Conservation (phyloP, 345 rosid species). For the Jatropha curcas region DNA sequence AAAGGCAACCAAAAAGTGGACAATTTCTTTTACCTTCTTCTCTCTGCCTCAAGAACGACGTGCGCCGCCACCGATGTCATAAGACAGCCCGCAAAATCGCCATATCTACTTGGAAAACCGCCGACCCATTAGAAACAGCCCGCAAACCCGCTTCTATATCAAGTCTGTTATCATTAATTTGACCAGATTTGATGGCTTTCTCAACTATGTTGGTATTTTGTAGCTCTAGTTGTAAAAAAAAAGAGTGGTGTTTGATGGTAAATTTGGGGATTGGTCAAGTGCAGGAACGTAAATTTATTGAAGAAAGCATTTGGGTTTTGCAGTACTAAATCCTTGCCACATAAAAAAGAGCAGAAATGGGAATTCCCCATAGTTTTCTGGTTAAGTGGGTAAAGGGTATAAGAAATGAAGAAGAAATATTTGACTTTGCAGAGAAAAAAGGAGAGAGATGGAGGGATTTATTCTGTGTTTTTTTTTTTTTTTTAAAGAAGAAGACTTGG, state of each 20-base stretch:
- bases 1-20: too few species aligned
- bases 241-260: slow-evolving; percentile 36
- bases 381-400: background rate
- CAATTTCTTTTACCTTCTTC: too few species aligned
- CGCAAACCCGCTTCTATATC: slow-evolving; percentile 29
- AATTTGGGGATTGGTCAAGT: slow-evolving; percentile 42
- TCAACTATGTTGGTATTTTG: slow-evolving; percentile 70
- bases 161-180: background rate
- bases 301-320: slow-evolving; percentile 57
- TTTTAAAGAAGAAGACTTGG: too few species aligned
- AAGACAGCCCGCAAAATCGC: too few species aligned
- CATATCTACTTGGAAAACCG: slow-evolving; percentile 62
- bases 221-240: slow-evolving; percentile 45
- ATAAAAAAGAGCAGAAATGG: slow-evolving; percentile 58
- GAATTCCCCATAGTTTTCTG: slow-evolving; percentile 34
- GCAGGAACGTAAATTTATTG: slow-evolving; percentile 54
- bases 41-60: too few species aligned
- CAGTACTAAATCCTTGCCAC: slow-evolving; percentile 74
- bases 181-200: slow-evolving; percentile 50
- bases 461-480: background rate
- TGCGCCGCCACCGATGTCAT: too few species aligned
- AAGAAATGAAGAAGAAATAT: background rate
- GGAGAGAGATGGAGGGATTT: too few species aligned
- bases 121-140: slow-evolving; percentile 42
- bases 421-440: background rate